Conservation (phyloP, 805 yeast genomes). For the Candida suzukii region DNA sequence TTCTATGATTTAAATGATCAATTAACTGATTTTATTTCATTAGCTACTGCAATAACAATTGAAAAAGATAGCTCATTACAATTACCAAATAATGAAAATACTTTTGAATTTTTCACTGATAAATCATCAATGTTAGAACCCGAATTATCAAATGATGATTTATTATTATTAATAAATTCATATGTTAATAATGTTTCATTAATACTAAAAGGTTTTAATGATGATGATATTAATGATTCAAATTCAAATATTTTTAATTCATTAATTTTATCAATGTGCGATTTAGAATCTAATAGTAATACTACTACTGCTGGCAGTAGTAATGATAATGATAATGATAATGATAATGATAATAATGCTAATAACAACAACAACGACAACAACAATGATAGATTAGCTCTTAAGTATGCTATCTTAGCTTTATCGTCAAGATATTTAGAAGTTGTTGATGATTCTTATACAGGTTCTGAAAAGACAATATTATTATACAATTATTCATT, state of each 20-base stretch:
- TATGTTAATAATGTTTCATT: conserved; percentile 32
- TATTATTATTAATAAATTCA: conserved; percentile 22
- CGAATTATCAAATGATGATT: conserved; percentile 24
- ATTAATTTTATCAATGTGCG: conserved; percentile 24
- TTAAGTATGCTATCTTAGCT: conserved; percentile 21
- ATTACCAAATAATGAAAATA: conserved; percentile 18
- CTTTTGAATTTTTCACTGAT: conserved; percentile 20
- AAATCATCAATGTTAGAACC: conserved; percentile 16
- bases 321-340: no score
- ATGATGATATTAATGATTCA: background rate
- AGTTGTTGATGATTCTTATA: conserved; percentile 9
- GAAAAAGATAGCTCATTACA: background rate
- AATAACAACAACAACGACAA: background rate
- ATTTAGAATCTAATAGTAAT: no score
- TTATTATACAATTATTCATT: conserved; percentile 22
- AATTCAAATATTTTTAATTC: conserved; percentile 24
- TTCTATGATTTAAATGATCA: conserved; percentile 27
- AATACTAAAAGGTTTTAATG: conserved; percentile 8
- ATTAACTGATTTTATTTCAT: conserved; percentile 31
- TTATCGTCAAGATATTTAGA: conserved; percentile 22
- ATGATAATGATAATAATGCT: no score
- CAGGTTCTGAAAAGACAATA: conserved; percentile 21
- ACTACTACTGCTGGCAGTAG: no score
- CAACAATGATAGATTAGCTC: conserved; percentile 26
- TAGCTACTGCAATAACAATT: conserved; percentile 22